Base-by-base conservation (phyloP, 1,139 yeast genomes). In the Arxiozyma heterogenica region DNA sequence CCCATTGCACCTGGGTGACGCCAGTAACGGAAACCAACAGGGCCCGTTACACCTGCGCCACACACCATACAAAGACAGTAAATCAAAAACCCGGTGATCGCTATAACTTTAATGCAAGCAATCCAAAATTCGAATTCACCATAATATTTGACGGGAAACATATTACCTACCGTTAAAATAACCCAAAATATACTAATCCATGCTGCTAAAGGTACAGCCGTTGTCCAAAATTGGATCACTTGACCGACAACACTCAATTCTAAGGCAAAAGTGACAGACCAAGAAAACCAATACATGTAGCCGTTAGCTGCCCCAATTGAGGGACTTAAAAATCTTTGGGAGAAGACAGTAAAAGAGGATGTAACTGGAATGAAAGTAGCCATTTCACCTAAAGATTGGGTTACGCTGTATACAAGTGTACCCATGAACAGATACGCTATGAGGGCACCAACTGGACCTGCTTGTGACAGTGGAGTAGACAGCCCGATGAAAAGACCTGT, bases 1-100 rank as follows among this genome's bases (percentile, higher is more conserved):
- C 88, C 90, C 83, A 79, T 88, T 1, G 96, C 84, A 53, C 96
- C 96, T 3, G 96, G 96, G 65, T 90, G 74, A 71, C 91, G 82
- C 97, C 97, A 91, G 73, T 90, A 89, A 68, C 90, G 77, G 75
- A 85, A 86, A 8, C 93, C 95, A 49, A 86, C 79, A 17, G 91
- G 86, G 22, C 93, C 91, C 8, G 80, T 74, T 49, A 72, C 64
- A 54, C 86, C 85, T 12, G 86, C 90, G 61, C 95, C 95, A 67
- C 89, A 83, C 23, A 84, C 88, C 76, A 83, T 82, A 68, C 83
- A 76, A 53, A 86, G 73, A 52, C 88, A 84, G 64, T 84, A 84
- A 48, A 86, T 68, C 58, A 86, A 72, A 78, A 86, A 84, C 8
- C 93, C 93, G 18, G 83, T 73, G 57, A 86, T 83, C 46, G 93